Evolutionary conservation across 192 early-diverging fungal genomes (phyloP), one percentile per base, ranked within the genome.

Genomic region (Phycomyces blakesleeanus): DNA sequence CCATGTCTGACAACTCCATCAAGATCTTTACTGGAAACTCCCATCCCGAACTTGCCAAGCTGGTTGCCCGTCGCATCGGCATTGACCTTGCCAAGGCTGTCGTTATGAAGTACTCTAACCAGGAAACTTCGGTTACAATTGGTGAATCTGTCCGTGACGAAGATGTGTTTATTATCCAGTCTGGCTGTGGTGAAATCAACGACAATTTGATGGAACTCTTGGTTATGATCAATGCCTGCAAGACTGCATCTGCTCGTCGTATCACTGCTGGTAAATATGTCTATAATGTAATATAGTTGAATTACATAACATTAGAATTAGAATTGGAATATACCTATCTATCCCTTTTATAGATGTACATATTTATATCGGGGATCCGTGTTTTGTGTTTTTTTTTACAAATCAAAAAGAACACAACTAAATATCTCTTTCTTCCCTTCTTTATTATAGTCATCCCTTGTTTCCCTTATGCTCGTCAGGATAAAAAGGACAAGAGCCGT

Each of bases 401-500:
- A n/a, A n/a, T n/a, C n/a, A n/a, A n/a, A n/a, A n/a, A n/a, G n/a
- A n/a, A n/a, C n/a, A n/a, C n/a, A n/a, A n/a, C n/a, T n/a, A n/a
- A n/a, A n/a, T n/a, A n/a, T n/a, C n/a, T n/a, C n/a, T n/a, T n/a
- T n/a, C 95, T 94, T 9, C 83, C 86, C 73, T 86, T 91, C 59
- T 91, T 96, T 70, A 93, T 93, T 22, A 92, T 93, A 24, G 92
- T 98, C 62, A 85, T 98, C 64, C 96, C 96, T 62, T 98, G 94
- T 75, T 93, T 94, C 63, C 96, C 96, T 20, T 98, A 98, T 83
- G 89, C 89, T 20, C 94, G 94, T 80, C 96, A 98, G 77, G 88
- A 85, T 77, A 98, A 98, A 83, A 97, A 96, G 87, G 93, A 98
- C 80, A 98, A 97, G 83, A 85, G 87, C 39, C 89, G 96, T 76